phyloP scores from a whole-genome alignment of 106 monocot species.

The Triglochin maritima region DNA sequence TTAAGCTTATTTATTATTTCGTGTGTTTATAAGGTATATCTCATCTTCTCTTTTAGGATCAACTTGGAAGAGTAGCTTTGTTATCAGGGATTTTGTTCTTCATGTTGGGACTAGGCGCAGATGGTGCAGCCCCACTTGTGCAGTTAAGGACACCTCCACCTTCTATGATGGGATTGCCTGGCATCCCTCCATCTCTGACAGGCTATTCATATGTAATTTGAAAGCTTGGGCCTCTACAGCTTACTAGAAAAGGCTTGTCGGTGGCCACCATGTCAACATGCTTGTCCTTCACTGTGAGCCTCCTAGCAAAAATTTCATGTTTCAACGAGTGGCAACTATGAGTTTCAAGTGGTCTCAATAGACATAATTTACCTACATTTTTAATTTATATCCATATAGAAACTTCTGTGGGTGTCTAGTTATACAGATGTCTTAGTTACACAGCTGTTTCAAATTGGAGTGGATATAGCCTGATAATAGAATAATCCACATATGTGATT shows the following conservation, averaged over 20 bases:
- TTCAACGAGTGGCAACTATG: no score
- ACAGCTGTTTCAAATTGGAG: no score
- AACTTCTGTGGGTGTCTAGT: no score
- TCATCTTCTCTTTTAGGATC: slow-evolving; percentile 50
- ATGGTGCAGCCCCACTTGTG: slow-evolving; percentile 65
- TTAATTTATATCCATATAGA: no score
- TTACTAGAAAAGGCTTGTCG: slow-evolving; percentile 93
- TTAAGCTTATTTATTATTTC: not conserved
- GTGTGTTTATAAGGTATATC: not conserved
- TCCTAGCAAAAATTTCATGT: not conserved
- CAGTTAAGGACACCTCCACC: slow-evolving; percentile 79
- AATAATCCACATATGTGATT: no score
- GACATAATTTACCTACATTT: no score
- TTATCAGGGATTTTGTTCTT: slow-evolving; percentile 86
- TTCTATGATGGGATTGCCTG: slow-evolving; percentile 52
- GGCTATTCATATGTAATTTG: slow-evolving; percentile 86
- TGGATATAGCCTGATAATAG: no score
- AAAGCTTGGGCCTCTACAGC: slow-evolving; percentile 83
- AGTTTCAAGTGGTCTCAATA: no score
- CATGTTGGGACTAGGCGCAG: slow-evolving; percentile 83
- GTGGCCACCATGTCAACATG: slow-evolving; percentile 84
- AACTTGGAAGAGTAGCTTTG: slow-evolving; percentile 82
- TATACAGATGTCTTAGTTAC: no score
- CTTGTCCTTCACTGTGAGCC: slow-evolving; percentile 81
- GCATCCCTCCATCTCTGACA: slow-evolving; percentile 58